These are phyloP conservation scores for Durotheca rogersii DNA, from an alignment of 495 filamentous ascomycete species.

Conservation along the genomic window DNA sequence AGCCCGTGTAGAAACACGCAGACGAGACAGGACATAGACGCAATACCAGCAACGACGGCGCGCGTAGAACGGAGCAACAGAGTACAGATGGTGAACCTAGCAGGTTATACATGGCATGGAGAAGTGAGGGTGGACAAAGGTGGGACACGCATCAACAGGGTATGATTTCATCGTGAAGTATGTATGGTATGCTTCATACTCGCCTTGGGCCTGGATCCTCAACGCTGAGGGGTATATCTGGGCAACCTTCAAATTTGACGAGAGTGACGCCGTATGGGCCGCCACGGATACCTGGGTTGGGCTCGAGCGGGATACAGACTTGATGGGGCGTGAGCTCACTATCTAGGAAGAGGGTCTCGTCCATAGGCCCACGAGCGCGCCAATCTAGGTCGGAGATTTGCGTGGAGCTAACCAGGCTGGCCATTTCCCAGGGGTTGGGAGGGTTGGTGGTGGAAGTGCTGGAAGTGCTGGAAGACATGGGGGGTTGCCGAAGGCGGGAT, in stretches of 20 bases:
- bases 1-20: too few species aligned
- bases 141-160: neutral
- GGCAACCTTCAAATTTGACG: neutral
- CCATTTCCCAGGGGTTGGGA: too few species aligned
- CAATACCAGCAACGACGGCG: too few species aligned
- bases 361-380: conserved; percentile 5
- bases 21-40: too few species aligned
- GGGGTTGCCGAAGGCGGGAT: too few species aligned
- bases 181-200: conserved; percentile 2
- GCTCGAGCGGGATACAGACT: conserved; percentile 1
- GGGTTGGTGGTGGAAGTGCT: neutral
- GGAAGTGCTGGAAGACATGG: too few species aligned
- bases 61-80: too few species aligned
- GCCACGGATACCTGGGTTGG: conserved; percentile 23
- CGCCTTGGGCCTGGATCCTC: conserved; percentile 1
- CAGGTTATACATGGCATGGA: neutral
- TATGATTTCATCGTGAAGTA: neutral
- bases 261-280: conserved; percentile 17
- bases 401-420: neutral
- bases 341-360: conserved; percentile 13
- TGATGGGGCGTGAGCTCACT: neutral
- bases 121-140: neutral
- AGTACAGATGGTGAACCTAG: neutral
- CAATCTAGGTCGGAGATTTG: neutral
- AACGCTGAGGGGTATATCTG: conserved; percentile 1